Conservation (phyloP, 2,329 filamentous ascomycete species). For the Colletotrichum karsti region DNA sequence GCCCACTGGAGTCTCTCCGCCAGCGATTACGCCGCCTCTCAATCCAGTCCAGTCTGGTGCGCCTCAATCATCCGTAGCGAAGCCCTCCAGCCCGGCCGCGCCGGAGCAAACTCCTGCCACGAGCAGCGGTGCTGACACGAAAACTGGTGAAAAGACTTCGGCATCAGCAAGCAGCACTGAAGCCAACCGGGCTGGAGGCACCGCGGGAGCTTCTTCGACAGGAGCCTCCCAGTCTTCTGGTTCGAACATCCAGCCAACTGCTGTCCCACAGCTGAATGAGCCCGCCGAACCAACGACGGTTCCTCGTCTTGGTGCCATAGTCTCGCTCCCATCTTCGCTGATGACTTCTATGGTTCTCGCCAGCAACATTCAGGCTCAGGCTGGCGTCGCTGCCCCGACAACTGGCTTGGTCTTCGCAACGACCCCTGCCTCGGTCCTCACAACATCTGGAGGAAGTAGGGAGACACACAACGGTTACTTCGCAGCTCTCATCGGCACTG, state of each 20-base stretch:
- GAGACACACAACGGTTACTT: neutral
- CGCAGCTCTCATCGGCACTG: neutral
- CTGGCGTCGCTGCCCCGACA: conserved; percentile 7
- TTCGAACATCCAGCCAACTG: neutral
- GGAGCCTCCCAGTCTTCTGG: neutral
- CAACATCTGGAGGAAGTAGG: neutral
- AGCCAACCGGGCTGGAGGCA: neutral
- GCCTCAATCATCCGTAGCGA: neutral
- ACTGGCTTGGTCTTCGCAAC: conserved; percentile 16
- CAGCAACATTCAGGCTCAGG: neutral
- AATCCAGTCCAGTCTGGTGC: conserved; percentile 2
- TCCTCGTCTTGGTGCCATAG: neutral
- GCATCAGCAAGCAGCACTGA: neutral
- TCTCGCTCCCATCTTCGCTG: conserved; percentile 14
- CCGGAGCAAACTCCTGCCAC: neutral
- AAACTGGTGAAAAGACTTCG: neutral
- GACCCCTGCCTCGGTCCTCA: neutral
- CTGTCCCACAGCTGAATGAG: neutral
- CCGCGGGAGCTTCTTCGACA: neutral
- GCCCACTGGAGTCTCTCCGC: neutral
- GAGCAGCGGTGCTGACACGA: neutral
- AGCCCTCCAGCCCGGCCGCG: neutral
- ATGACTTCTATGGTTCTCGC: conserved; percentile 23
- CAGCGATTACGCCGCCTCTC: neutral
- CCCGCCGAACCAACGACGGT: neutral